Percentiles rank a stretch among this genome's conserved stretches.
These are phyloP conservation scores for Hirsutella rhossiliensis DNA, from an alignment of 2,329 filamentous ascomycete species.

Conservation along the genomic window DNA sequence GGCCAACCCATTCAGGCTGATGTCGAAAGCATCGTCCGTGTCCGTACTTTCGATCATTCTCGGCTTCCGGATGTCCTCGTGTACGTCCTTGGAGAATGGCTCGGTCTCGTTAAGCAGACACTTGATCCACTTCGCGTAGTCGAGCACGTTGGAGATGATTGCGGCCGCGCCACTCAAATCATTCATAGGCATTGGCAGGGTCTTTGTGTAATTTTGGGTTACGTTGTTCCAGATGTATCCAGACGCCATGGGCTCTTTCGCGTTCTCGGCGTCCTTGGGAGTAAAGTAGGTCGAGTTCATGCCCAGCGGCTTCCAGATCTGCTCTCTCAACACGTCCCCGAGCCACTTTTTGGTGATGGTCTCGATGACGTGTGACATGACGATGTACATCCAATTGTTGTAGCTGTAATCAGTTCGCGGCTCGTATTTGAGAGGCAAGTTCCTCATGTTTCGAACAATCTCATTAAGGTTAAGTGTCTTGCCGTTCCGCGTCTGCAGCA, in stretches of 20 bases:
- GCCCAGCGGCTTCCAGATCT: conserved; percentile 30
- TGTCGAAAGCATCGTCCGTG: conserved; percentile 2
- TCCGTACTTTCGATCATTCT: conserved; percentile 13
- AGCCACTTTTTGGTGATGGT: conserved; percentile 22
- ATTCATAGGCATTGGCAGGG: conserved; percentile 12
- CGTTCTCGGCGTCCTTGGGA: conserved; percentile 12
- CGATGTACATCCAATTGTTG: conserved; percentile 36
- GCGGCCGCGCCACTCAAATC: conserved; percentile 27
- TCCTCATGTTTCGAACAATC: conserved; percentile 27
- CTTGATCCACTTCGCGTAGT: conserved; percentile 39
- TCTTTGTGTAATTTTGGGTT: conserved; percentile 8
- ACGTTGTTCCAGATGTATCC: conserved; percentile 28
- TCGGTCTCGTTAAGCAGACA: conserved; percentile 25
- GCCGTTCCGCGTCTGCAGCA: conserved; percentile 14
- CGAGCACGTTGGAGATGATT: conserved; percentile 31
- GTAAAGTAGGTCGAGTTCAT: conserved; percentile 31
- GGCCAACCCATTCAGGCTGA: conserved; percentile 16
- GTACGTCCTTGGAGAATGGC: conserved; percentile 12
- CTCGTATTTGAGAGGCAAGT: conserved; percentile 29
- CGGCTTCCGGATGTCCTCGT: conserved; percentile 17
- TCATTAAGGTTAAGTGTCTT: conserved; percentile 17
- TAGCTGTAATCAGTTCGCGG: conserved; percentile 33
- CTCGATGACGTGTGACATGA: conserved; percentile 31
- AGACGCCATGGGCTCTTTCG: conserved; percentile 20
- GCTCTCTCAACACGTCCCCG: conserved; percentile 24